Conservation (phyloP, 2,329 filamentous ascomycete genomes). For the Didymosphaeria variabile region DNA sequence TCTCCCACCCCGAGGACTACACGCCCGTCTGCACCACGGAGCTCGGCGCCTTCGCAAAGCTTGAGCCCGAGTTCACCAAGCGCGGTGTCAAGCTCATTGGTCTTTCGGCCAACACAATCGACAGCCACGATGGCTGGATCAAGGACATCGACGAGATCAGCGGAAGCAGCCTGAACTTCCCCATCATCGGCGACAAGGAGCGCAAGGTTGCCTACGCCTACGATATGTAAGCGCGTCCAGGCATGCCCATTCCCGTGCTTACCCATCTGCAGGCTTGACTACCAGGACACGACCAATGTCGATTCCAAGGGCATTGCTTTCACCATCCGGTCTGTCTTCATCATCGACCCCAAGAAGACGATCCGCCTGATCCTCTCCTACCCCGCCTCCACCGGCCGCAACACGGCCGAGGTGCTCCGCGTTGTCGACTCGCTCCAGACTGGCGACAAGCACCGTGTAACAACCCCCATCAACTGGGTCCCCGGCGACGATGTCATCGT, state of each 20-base stretch:
- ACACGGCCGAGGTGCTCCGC: constrained; percentile 62
- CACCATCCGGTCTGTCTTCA: constrained; percentile 71
- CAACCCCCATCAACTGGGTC: constrained; percentile 70
- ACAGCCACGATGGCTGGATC: constrained; percentile 62
- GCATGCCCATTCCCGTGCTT: constrained; percentile 21
- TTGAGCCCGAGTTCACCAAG: constrained; percentile 70
- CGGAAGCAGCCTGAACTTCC: constrained; percentile 58
- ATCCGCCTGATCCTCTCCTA: constrained; percentile 70
- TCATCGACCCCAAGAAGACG: constrained; percentile 72
- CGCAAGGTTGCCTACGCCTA: constrained; percentile 61
- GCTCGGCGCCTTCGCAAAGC: constrained; percentile 70
- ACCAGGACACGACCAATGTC: constrained; percentile 67
- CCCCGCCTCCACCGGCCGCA: constrained; percentile 68
- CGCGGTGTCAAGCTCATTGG: constrained; percentile 70
- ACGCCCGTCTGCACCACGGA: constrained; percentile 70
- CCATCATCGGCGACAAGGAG: constrained; percentile 64
- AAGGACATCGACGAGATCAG: constrained; percentile 63
- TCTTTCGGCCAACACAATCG: constrained; percentile 61
- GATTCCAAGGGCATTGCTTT: constrained; percentile 66
- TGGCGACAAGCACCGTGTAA: constrained; percentile 67
- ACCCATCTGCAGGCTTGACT: constrained; percentile 54
- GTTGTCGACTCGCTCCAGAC: constrained; percentile 63
- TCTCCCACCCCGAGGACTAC: constrained; percentile 73
- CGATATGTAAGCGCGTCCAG: constrained; percentile 56
- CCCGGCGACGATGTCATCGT: constrained; percentile 69